These are phyloP conservation scores for Aplosporella prunicola DNA, from an alignment of 2,329 filamentous ascomycete species.

Conservation along the genomic window DNA sequence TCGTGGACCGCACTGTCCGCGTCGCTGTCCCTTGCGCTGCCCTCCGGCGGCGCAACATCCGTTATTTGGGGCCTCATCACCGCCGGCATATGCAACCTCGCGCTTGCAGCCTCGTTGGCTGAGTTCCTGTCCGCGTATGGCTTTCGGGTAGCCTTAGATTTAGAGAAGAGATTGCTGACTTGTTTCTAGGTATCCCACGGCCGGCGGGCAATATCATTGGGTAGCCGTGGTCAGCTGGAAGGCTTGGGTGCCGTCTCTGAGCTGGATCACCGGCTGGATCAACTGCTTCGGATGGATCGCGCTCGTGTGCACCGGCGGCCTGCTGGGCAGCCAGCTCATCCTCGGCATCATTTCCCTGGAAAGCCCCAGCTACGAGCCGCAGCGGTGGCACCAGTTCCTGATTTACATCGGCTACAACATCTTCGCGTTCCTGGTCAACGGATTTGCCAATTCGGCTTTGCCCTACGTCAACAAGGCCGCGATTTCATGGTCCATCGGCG, in stretches of 20 bases:
- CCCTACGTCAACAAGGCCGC: constrained; percentile 59
- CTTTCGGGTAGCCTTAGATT: neutral
- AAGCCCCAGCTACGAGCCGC: constrained; percentile 46
- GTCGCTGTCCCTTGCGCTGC: constrained; percentile 52
- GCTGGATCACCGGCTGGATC: constrained; percentile 65
- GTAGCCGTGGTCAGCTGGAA: constrained; percentile 56
- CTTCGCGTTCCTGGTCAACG: constrained; percentile 54
- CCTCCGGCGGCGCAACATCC: constrained; percentile 59
- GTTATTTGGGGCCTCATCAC: constrained; percentile 61
- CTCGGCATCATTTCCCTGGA: constrained; percentile 55
- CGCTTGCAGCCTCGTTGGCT: constrained; percentile 57
- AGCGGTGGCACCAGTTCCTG: constrained; percentile 64
- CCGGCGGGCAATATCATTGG: constrained; percentile 65
- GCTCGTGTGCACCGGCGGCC: constrained; percentile 56
- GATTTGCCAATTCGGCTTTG: constrained; percentile 52
- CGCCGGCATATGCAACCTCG: constrained; percentile 55
- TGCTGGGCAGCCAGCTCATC: constrained; percentile 59
- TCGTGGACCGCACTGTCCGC: constrained; percentile 54
- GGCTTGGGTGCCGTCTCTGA: constrained; percentile 51
- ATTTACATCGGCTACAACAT: constrained; percentile 59
- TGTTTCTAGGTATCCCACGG: no score
- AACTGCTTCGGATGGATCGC: constrained; percentile 62
- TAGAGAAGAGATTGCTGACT: neutral
- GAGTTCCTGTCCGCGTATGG: constrained; percentile 61
- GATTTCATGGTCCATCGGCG: constrained; percentile 60